Conservation (phyloP, 768 basidiomycete species). For the Suillus placidus region DNA sequence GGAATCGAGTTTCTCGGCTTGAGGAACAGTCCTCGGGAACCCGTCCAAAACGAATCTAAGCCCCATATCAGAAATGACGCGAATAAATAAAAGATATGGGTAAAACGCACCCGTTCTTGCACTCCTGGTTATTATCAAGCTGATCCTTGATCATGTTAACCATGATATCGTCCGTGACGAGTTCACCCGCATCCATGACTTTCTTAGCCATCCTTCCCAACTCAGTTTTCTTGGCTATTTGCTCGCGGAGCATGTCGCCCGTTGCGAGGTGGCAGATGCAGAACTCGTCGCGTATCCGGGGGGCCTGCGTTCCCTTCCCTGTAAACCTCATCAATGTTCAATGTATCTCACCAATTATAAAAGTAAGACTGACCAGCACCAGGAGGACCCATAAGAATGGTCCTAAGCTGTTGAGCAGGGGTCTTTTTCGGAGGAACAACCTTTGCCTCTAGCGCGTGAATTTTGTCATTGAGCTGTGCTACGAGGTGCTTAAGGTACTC, state of each 20-base stretch:
- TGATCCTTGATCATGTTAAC: constrained; percentile 97
- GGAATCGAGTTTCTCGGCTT: constrained; percentile 92
- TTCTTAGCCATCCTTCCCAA: constrained; percentile 94
- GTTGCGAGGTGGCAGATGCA: constrained; percentile 98
- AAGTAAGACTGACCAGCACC: constrained; percentile 75
- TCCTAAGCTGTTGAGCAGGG: constrained; percentile 79
- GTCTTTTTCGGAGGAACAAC: constrained; percentile 47
- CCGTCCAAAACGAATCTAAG: constrained; percentile 95
- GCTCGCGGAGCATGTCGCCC: constrained; percentile 97
- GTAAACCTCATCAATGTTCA: background rate
- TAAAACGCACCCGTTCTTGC: constrained; percentile 88
- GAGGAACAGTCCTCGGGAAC: constrained; percentile 97
- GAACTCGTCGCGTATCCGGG: constrained; percentile 87
- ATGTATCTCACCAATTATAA: background rate
- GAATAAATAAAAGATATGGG: constrained; percentile 1
- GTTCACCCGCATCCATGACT: constrained; percentile 95
- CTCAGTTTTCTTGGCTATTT: constrained; percentile 83
- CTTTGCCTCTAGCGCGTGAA: constrained; percentile 72
- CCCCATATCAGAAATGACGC: background rate
- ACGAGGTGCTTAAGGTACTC: constrained; percentile 95
- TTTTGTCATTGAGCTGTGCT: constrained; percentile 88
- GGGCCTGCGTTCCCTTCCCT: constrained; percentile 99
- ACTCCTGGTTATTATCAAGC: constrained; percentile 87
- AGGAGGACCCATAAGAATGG: constrained; percentile 95
- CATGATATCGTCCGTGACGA: constrained; percentile 96